Percentiles rank a stretch among this genome's conserved stretches.
phyloP scores from a whole-genome alignment of 2,329 filamentous ascomycete species.

The Pseudogymnoascus sp. region DNA sequence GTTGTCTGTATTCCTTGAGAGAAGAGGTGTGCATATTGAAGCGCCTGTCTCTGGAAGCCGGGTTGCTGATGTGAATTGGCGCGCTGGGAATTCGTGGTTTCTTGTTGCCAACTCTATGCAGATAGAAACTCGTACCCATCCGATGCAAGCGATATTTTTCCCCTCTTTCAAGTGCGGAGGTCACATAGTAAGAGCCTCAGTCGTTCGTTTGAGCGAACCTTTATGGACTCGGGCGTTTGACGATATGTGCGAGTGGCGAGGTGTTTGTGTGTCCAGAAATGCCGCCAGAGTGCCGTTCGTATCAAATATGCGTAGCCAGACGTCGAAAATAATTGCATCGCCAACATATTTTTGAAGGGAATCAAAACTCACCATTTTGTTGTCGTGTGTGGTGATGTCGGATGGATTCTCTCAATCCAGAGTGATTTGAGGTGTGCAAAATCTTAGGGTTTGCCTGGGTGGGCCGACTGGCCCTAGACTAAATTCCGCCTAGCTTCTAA shows the following conservation, averaged over 20 bases:
- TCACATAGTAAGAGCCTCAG: neutral
- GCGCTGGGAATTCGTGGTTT: neutral
- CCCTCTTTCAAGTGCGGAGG: neutral
- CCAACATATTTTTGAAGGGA: neutral
- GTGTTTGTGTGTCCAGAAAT: constrained; percentile 3
- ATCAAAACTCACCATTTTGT: constrained; percentile 9
- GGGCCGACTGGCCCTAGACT: constrained; percentile 5
- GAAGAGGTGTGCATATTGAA: neutral
- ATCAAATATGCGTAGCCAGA: constrained; percentile 6
- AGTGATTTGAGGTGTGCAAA: constrained; percentile 8
- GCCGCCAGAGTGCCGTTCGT: neutral
- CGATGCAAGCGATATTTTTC: neutral
- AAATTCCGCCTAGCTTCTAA: neutral
- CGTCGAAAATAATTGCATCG: constrained; percentile 7
- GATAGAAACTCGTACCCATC: neutral
- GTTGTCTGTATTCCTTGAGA: neutral
- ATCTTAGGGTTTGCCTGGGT: constrained; percentile 8
- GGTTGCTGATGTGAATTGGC: neutral
- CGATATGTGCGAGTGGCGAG: neutral
- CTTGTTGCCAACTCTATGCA: neutral
- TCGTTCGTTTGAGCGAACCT: neutral
- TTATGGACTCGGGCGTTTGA: neutral
- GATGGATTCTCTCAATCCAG: constrained; percentile 6
- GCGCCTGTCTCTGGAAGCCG: neutral
- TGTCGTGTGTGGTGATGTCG: constrained; percentile 8